Percentiles rank a stretch among this genome's conserved stretches.
These are phyloP conservation scores for Camelina sativa DNA, from an alignment of 345 rosid species.

Conservation along the genomic window DNA sequence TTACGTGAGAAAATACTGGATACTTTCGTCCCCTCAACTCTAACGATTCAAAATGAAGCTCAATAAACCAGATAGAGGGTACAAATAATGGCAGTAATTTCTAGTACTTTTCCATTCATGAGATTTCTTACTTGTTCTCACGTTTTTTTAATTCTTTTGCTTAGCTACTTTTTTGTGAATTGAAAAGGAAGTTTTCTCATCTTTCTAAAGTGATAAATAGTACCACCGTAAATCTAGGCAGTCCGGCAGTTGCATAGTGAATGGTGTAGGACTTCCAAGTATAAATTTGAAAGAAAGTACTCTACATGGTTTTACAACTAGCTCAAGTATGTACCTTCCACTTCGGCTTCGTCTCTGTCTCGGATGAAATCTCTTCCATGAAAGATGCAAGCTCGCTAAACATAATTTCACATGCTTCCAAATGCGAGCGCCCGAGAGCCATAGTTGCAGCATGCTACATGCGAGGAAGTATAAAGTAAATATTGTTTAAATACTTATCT, in stretches of 20 bases:
- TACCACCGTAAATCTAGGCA: constrained; percentile 8
- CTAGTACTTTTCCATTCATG: constrained; percentile 24
- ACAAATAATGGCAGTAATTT: constrained; percentile 22
- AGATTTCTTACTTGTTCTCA: constrained; percentile 16
- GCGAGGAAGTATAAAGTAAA: constrained; percentile 26
- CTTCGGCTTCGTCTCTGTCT: constrained; percentile 91
- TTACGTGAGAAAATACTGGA: neutral
- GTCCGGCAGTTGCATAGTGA: constrained; percentile 26
- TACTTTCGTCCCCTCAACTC: constrained; percentile 21
- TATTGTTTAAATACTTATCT: constrained; percentile 3
- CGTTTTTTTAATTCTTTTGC: constrained; percentile 19
- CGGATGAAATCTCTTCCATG: constrained; percentile 90
- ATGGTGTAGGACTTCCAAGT: constrained; percentile 25
- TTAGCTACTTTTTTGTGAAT: constrained; percentile 12
- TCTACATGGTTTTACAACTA: constrained; percentile 26
- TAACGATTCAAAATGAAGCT: constrained; percentile 29
- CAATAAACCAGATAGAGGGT: constrained; percentile 24
- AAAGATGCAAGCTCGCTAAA: constrained; percentile 85
- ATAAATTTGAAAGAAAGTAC: constrained; percentile 15
- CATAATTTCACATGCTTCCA: constrained; percentile 97
- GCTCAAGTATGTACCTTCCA: constrained; percentile 77
- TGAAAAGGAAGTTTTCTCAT: neutral
- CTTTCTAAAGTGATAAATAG: constrained; percentile 4
- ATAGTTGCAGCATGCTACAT: constrained; percentile 91
- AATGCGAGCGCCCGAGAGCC: constrained; percentile 98